Evolutionary conservation across 176 grass and related monocot species (phyloP).

Genomic region (Dendrocalamus sinicus): DNA sequence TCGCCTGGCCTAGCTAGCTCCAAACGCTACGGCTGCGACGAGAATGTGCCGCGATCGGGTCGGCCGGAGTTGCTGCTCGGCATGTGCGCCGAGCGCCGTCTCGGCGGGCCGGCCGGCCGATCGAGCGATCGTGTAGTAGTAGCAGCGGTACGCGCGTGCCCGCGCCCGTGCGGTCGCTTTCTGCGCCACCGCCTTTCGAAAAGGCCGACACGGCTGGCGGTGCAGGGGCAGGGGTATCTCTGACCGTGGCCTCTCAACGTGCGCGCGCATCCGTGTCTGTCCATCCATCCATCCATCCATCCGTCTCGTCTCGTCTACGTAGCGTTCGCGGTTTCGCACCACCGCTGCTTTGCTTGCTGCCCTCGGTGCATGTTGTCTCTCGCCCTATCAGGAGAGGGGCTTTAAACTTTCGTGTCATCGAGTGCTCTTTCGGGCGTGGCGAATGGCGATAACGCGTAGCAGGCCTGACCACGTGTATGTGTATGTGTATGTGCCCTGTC

Average conservation of each 20-base stretch:
- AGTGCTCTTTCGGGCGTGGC: neutral
- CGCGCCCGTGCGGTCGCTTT: neutral
- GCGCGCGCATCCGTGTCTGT: neutral
- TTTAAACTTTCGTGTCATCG: neutral
- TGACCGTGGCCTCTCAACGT: conserved; percentile 44
- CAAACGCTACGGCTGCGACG: neutral
- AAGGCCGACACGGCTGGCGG: neutral
- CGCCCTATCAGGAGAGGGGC: neutral
- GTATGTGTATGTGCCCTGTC: neutral
- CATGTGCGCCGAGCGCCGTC: neutral
- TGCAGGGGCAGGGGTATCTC: conserved; percentile 7
- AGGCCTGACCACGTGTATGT: neutral
- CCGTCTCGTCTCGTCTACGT: neutral
- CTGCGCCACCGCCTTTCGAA: conserved; percentile 3
- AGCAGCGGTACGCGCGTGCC: neutral
- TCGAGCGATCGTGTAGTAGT: neutral
- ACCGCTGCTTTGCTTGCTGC: neutral
- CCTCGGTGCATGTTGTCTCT: neutral
- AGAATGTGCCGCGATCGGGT: neutral
- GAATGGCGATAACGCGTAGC: neutral
- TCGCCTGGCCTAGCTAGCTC: neutral
- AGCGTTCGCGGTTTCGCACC: too few relatives aligned
- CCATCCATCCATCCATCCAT: neutral
- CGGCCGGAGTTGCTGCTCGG: neutral
- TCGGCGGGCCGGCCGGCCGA: neutral